Base-by-base conservation (phyloP, 352 stramenopile species). In the Phytophthora lateralis region DNA sequence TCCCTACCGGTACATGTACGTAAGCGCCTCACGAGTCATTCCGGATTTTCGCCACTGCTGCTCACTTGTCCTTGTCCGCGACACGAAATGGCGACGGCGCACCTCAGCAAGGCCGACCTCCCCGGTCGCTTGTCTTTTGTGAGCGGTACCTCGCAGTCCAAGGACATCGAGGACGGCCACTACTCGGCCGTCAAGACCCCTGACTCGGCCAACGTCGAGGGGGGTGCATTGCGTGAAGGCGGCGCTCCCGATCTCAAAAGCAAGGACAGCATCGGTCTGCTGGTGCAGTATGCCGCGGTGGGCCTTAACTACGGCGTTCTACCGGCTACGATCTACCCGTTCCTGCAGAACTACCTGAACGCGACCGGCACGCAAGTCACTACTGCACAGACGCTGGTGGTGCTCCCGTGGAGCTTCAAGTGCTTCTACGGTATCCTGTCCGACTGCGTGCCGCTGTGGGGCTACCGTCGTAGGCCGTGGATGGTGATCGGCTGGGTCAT, bases 361-460 rank as follows among this genome's bases (percentile, higher is more conserved):
- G 44, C 47, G 11, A 49, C 60, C 20, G 68, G 68, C n/a, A 45
- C 62, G 2, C 45, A 62, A 35, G 43, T 64, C 4, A 55, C 55
- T 6, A 57, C 65, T 8, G 62, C 60, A 1, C 38, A 24, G 9
- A 63, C 55, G 39, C 17, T 89, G 17, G 62, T 91, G 6, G 69
- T 73, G 47, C 60, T 93, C 3, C 77, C 73, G 26, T 93, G 71
- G 71, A 54, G 49, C 18, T 71, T 71, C 63, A 71, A 71, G 57
- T 48, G 38, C n/a, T 72, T 72, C 58, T 72, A 68, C 41, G 63
- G 63, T 35, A 57, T 64, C 4, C 8, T 71, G 2, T 63, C 63
- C 6, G 63, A 71, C 46, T 71, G 63, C n/a, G 30, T 59, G 1
- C 63, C 63, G 15, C 26, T 71, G 12, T 59, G 46, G 17, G 61